Percentiles rank a stretch among this genome's conserved stretches.
Conservation (phyloP, 2,329 filamentous ascomycete genomes). For the Lecanicillium sp. region DNA sequence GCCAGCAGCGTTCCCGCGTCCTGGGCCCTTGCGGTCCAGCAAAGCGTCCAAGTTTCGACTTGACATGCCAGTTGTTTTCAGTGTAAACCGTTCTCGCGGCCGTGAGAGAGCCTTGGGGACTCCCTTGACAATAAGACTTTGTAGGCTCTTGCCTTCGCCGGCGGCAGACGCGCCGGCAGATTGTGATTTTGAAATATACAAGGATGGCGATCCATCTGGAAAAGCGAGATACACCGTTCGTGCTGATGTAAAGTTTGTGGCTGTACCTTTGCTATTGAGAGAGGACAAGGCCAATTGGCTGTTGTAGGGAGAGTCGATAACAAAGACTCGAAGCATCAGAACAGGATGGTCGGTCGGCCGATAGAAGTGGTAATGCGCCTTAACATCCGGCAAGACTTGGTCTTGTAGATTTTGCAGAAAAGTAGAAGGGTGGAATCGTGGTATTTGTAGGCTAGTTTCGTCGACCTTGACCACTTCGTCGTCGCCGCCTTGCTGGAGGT, state of each 20-base stretch:
- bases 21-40: conserved; percentile 59
- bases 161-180: conserved; percentile 30
- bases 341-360: conserved; percentile 62
- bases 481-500: conserved; percentile 25
- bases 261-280: conserved; percentile 20
- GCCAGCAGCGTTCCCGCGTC: conserved; percentile 61
- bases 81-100: conserved; percentile 61
- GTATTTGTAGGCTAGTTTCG: conserved; percentile 41
- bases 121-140: conserved; percentile 65
- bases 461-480: conserved; percentile 33
- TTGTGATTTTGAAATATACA: conserved; percentile 56
- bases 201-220: conserved; percentile 67
- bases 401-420: conserved; percentile 70
- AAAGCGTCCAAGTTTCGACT: conserved; percentile 66
- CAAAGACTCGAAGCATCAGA: conserved; percentile 68
- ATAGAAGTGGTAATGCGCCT: conserved; percentile 75
- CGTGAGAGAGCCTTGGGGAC: conserved; percentile 76
- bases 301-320: conserved; percentile 75
- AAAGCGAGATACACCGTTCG: conserved; percentile 74
- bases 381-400: conserved; percentile 69
- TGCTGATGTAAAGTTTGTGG: conserved; percentile 51
- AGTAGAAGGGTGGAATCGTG: conserved; percentile 70
- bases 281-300: conserved; percentile 40
- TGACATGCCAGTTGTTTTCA: conserved; percentile 59
- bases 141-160: conserved; percentile 54